Evolutionary conservation across 2,329 filamentous ascomycete species (phyloP).

Genomic region (Cladosporium cucumerinum): DNA sequence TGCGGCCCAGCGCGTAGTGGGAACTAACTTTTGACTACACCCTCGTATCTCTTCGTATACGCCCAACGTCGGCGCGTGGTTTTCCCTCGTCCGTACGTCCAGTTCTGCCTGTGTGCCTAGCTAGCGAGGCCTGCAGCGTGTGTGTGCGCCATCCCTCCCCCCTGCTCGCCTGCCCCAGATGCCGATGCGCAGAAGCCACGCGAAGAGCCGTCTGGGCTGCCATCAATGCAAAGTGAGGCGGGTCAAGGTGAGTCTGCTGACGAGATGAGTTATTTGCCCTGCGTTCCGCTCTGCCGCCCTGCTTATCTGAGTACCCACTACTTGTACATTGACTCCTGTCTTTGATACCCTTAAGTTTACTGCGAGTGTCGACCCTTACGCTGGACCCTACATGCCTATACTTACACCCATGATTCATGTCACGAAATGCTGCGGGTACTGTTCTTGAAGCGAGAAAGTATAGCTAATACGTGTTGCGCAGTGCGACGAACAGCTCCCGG

Average conservation of each 20-base stretch:
- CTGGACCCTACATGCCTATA: not conserved
- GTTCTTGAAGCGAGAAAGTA: not conserved
- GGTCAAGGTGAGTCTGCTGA: constrained; percentile 24
- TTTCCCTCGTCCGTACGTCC: not conserved
- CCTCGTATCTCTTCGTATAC: constrained; percentile 16
- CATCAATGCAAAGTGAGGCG: constrained; percentile 28
- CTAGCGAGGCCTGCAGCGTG: not conserved
- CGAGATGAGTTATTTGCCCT: not conserved
- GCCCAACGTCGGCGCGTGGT: constrained; percentile 3
- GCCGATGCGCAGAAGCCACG: constrained; percentile 23
- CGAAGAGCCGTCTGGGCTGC: constrained; percentile 28
- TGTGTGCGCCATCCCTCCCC: not conserved
- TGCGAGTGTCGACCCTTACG: not conserved
- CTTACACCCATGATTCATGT: constrained; percentile 2
- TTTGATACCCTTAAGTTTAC: not conserved
- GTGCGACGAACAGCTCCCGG: constrained; percentile 11
- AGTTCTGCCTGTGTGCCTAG: not conserved
- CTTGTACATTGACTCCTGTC: not conserved
- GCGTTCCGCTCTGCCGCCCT: not conserved
- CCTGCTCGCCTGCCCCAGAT: not conserved
- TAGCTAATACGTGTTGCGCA: not conserved
- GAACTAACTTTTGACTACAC: constrained; percentile 15
- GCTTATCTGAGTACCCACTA: not conserved
- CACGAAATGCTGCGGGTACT: not conserved
- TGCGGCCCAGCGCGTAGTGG: constrained; percentile 12